Evolutionary conservation across 306 rosid genomes (phyloP), one percentile per base, ranked within the genome.

Genomic region (Dryas drummondii): DNA sequence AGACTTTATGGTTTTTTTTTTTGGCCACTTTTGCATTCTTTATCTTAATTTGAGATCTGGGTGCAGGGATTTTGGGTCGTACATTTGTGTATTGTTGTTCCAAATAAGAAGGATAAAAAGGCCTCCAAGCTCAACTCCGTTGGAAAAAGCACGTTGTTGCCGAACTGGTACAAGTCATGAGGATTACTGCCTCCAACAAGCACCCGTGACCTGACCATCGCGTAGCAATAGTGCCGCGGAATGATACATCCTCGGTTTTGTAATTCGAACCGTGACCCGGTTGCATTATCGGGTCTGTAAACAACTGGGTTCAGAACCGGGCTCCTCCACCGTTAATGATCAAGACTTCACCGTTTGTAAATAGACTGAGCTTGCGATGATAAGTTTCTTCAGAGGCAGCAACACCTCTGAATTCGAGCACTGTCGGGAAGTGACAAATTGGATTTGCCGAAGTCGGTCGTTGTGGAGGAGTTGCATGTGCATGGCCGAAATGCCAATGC

Each of bases 381-480:
- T 2, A 78, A 19, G 14, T 78, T 86, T 22, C 57, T 49, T 81
- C 5, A 91, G 5, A 2, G 93, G 96, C 1, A 90, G 81, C 72
- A 90, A 54, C 6, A 90, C 93, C 2, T 84, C 91, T 0, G 96
- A 90, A 9, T 93, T 93, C 0, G 89, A 79, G 49, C 93, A 1
- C 88, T 83, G 44, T 75, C 45, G 11, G 89, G 93, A 3, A 85
- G 48, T 0, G 90, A 42, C 10, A 84, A 40, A 41, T 91, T 86
- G 26, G 98, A 93, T 4, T 11, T n/a, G 1, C 96, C 97, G 42
- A 88, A 88, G 76, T 87, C 91, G 78, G 79, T 92, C 96, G 58
- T 82, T 82, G 72, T 83, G 79, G 42, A 88, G 83, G 1, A 92
- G 78, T 55, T 92, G 97, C 97, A 92, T 90, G 94, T 92, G 97